Percentiles rank a stretch among this genome's conserved stretches.
Evolutionary conservation across 495 filamentous ascomycete genomes (phyloP).

Genomic region (Aspergillus hancockii): DNA sequence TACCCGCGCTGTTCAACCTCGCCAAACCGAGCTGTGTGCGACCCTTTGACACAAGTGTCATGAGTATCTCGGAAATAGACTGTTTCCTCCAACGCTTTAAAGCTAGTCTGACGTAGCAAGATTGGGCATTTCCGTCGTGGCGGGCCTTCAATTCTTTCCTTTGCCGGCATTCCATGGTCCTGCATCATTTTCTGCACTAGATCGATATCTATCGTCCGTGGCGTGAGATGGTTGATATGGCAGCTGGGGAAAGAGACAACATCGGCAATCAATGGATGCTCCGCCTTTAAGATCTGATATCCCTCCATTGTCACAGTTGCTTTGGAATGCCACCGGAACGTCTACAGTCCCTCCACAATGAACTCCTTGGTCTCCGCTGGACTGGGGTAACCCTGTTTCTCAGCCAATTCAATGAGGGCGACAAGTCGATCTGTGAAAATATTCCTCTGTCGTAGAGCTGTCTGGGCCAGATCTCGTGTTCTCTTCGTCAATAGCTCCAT

Average conservation of each 20-base stretch:
- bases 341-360: conserved; percentile 35
- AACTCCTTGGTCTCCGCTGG: conserved; percentile 27
- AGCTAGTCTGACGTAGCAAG: conserved; percentile 45
- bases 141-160: conserved; percentile 45
- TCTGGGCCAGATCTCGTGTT: conserved; percentile 26
- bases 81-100: conserved; percentile 41
- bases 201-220: conserved; percentile 46
- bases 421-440: conserved; percentile 39
- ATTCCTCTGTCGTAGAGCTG: conserved; percentile 30
- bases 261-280: conserved; percentile 45
- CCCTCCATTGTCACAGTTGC: conserved; percentile 38
- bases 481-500: conserved; percentile 35
- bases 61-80: conserved; percentile 30
- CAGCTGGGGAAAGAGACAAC: conserved; percentile 41
- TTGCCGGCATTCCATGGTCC: conserved; percentile 33
- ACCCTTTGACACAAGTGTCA: conserved; percentile 26
- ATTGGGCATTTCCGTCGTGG: conserved; percentile 37
- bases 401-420: conserved; percentile 24
- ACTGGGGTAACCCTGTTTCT: conserved; percentile 23
- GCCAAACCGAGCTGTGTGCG: conserved; percentile 45
- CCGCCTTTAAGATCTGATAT: conserved; percentile 35
- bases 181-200: conserved; percentile 37
- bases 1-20: conserved; percentile 47
- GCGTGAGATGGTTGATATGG: conserved; percentile 50
- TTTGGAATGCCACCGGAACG: conserved; percentile 42